Evolutionary conservation across 148 eudicot species (phyloP).

Genomic region (Beta vulgaris): DNA sequence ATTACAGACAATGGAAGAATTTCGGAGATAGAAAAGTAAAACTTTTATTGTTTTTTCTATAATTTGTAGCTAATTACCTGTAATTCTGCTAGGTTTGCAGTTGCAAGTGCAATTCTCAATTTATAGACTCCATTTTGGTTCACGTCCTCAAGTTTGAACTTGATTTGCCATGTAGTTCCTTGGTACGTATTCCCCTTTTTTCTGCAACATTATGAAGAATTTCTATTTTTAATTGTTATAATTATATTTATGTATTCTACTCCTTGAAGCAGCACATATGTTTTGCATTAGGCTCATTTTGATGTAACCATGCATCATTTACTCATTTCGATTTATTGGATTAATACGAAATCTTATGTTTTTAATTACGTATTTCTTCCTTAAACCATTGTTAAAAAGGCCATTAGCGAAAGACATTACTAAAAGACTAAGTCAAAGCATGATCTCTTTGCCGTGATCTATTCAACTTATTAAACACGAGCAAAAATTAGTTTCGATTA

Average conservation of each 20-base stretch:
- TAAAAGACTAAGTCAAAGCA: no score
- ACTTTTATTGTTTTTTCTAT: no score
- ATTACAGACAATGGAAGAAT: no score
- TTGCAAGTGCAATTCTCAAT: conserved; percentile 66
- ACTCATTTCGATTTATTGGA: no score
- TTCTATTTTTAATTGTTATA: not conserved
- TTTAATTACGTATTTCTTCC: not conserved
- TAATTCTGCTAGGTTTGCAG: conserved; percentile 47
- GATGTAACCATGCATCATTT: not conserved
- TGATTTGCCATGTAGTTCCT: conserved; percentile 73
- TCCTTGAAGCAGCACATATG: not conserved
- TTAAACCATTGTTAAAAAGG: not conserved
- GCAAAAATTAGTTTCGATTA: no score
- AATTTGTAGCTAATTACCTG: conserved; percentile 38
- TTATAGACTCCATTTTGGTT: conserved; percentile 39
- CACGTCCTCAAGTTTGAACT: conserved; percentile 40
- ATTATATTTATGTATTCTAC: not conserved
- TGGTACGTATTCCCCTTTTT: conserved; percentile 42
- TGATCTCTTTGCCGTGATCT: no score
- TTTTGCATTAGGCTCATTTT: not conserved
- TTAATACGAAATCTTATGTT: no score
- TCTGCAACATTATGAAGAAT: conserved; percentile 26
- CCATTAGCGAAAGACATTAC: not conserved
- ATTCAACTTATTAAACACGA: no score
- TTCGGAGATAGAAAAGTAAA: no score